Percentiles rank a stretch among this genome's conserved stretches.
phyloP scores from a whole-genome alignment of 192 early-diverging fungal species.

The Coemansia sp. region DNA sequence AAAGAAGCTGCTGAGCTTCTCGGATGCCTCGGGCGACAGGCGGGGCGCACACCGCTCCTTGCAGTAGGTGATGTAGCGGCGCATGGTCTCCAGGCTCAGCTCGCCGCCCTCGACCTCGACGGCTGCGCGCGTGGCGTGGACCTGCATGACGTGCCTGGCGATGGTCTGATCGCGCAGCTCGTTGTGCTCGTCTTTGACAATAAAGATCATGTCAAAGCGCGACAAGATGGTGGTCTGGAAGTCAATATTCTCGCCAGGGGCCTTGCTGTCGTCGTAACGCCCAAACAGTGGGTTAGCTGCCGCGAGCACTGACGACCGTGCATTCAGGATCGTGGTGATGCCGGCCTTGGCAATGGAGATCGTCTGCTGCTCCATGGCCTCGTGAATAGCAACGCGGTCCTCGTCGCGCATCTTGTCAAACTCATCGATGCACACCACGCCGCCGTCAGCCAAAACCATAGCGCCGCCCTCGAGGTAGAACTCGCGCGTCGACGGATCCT shows the following conservation, averaged over 20 bases:
- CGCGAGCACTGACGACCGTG: conserved; percentile 93
- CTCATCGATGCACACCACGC: conserved; percentile 99
- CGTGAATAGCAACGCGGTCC: conserved; percentile 99
- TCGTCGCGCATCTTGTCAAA: conserved; percentile 99
- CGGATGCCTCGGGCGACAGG: conserved; percentile 82
- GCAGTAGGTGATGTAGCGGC: conserved; percentile 94
- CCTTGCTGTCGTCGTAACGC: conserved; percentile 97
- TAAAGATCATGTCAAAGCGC: conserved; percentile 99
- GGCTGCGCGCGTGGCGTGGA: conserved; percentile 81
- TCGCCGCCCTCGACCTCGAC: conserved; percentile 72
- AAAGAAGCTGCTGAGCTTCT: conserved; percentile 93
- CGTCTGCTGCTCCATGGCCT: conserved; percentile 99
- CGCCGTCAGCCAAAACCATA: conserved; percentile 98
- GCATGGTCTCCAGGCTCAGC: conserved; percentile 93
- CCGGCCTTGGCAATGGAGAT: conserved; percentile 99
- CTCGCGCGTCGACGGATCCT: conserved; percentile 88
- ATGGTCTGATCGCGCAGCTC: conserved; percentile 88
- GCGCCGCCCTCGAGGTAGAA: conserved; percentile 98
- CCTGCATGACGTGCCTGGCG: conserved; percentile 93
- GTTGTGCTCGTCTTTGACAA: conserved; percentile 97
- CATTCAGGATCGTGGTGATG: conserved; percentile 98
- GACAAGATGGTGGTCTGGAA: conserved; percentile 99
- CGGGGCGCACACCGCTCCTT: conserved; percentile 93
- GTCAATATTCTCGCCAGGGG: conserved; percentile 99
- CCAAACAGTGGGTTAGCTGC: conserved; percentile 99